phyloP scores from a whole-genome alignment of 2,329 filamentous ascomycete genomes.

The Penicillium sp. region DNA sequence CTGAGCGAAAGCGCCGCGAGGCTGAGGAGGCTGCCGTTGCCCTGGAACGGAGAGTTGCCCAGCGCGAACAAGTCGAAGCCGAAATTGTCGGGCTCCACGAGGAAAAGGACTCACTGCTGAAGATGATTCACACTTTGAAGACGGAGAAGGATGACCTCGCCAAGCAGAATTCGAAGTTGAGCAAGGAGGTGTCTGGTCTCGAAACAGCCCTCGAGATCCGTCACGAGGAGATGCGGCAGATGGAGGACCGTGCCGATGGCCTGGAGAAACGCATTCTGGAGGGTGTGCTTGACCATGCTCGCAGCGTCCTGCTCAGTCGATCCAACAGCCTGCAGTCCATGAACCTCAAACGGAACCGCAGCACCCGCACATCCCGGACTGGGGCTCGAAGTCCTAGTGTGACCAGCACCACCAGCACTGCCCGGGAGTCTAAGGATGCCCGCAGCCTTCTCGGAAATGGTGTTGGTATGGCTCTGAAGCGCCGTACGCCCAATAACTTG shows the following conservation, averaged over 20 bases:
- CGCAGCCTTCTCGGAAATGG: constrained; percentile 41
- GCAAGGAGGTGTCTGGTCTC: constrained; percentile 82
- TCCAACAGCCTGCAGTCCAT: constrained; percentile 56
- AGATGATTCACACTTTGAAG: constrained; percentile 51
- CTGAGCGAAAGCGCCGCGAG: constrained; percentile 73
- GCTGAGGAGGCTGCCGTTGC: constrained; percentile 75
- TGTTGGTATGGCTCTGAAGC: constrained; percentile 51
- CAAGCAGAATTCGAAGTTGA: constrained; percentile 73
- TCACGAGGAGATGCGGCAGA: constrained; percentile 83
- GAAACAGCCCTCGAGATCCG: constrained; percentile 87
- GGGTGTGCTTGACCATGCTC: constrained; percentile 93
- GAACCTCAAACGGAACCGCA: constrained; percentile 52
- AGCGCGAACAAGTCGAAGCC: constrained; percentile 61
- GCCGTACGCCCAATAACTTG: constrained; percentile 48
- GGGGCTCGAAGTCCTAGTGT: constrained; percentile 34
- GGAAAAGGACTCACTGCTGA: constrained; percentile 62
- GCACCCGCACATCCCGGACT: constrained; percentile 36
- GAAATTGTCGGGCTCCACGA: constrained; percentile 51
- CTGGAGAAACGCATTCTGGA: constrained; percentile 91
- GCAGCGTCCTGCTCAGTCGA: constrained; percentile 71
- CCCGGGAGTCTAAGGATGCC: constrained; percentile 35
- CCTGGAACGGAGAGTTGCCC: constrained; percentile 70
- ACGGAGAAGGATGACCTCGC: constrained; percentile 64
- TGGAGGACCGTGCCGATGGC: constrained; percentile 84
- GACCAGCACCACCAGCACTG: constrained; percentile 34